Evolutionary conservation across 495 filamentous ascomycete species (phyloP).

Genomic region (Venustampulla echinocandica): DNA sequence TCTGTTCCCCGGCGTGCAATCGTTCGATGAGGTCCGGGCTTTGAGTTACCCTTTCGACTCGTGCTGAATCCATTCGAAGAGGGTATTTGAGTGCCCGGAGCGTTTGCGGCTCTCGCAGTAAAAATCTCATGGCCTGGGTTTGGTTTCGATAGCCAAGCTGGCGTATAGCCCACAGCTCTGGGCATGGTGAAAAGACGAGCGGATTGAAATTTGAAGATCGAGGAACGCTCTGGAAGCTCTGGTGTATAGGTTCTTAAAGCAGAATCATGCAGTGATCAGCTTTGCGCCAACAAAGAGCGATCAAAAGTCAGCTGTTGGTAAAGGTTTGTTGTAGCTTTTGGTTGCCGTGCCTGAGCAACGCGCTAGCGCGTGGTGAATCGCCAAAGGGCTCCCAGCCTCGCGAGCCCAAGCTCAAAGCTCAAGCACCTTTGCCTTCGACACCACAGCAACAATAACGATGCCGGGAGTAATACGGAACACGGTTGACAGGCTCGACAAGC

Average conservation of each 20-base stretch:
- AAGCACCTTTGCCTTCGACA: constrained; percentile 4
- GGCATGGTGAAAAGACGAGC: constrained; percentile 48
- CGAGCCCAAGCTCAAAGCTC: background rate
- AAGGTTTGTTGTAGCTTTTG: constrained; percentile 3
- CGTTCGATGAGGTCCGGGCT: constrained; percentile 52
- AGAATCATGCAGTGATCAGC: constrained; percentile 11
- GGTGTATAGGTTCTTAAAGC: background rate
- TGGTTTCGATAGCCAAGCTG: constrained; percentile 70
- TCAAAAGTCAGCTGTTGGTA: constrained; percentile 14
- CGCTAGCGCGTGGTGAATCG: constrained; percentile 13
- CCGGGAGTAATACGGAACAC: constrained; percentile 43
- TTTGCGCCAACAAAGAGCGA: background rate
- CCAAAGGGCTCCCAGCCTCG: background rate
- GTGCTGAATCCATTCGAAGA: constrained; percentile 28
- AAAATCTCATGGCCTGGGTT: constrained; percentile 69
- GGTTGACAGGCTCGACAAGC: constrained; percentile 79
- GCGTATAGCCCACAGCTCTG: constrained; percentile 70
- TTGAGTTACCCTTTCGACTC: constrained; percentile 28
- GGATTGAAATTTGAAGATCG: background rate
- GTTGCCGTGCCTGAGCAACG: constrained; percentile 10
- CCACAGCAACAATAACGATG: constrained; percentile 19
- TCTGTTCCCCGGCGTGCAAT: constrained; percentile 70
- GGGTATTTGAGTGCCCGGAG: constrained; percentile 12
- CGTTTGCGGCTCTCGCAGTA: constrained; percentile 4
- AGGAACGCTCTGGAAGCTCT: constrained; percentile 14